A percentile compares a stretch with the other conserved stretches of the same genome.
Conservation (phyloP, 176 grass and related monocot species). For the Panicum miliaceum region DNA sequence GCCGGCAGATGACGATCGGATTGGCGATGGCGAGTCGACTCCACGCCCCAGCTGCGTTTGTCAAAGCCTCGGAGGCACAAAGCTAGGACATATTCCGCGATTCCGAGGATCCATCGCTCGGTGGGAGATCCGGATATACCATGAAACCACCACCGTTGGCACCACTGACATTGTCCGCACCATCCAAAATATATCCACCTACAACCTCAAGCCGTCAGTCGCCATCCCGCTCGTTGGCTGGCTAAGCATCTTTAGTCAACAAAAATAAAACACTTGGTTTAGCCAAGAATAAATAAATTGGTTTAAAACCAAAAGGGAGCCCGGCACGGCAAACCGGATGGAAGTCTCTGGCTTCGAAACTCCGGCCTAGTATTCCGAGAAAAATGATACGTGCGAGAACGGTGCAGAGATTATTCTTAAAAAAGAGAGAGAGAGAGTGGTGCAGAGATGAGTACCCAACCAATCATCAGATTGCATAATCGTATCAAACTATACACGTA, state of each 20-base stretch:
- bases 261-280: not conserved
- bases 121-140: constrained; percentile 43
- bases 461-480: not conserved
- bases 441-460: not conserved
- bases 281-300: no score
- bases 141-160: not conserved
- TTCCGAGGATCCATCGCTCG: not conserved
- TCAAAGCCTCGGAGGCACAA: not conserved
- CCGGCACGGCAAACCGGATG: not conserved
- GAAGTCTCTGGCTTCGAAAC: not conserved
- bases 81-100: constrained; percentile 15
- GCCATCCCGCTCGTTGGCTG: not conserved
- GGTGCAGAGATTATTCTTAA: no score
- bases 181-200: not conserved
- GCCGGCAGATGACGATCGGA: not conserved
- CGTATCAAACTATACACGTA: not conserved
- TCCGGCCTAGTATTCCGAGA: not conserved
- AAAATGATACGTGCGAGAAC: not conserved
- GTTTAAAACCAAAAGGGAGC: not conserved
- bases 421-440: no score
- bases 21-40: not conserved
- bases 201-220: not conserved
- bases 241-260: not conserved
- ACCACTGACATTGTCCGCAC: not conserved
- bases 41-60: not conserved